Evolutionary conservation across 2,329 filamentous ascomycete species (phyloP).

Genomic region (Sphaerulina populicola): DNA sequence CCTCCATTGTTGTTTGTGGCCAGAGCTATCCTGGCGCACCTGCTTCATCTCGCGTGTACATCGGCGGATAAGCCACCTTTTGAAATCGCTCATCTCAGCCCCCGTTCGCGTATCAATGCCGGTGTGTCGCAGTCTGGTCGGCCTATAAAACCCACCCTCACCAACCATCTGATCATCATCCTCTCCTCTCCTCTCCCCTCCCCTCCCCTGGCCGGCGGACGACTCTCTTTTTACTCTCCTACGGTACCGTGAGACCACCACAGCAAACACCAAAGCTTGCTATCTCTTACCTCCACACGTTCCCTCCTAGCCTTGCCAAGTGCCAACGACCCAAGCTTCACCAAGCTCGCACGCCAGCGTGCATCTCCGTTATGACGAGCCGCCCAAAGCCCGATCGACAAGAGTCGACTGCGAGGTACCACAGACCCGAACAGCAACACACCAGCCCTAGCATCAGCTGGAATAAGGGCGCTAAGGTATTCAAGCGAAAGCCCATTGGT

Average conservation of each 20-base stretch:
- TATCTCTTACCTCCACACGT: neutral
- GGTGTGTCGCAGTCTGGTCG: neutral
- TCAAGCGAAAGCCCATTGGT: slow-evolving; percentile 19
- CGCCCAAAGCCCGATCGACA: neutral
- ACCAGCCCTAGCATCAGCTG: neutral
- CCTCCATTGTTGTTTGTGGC: neutral
- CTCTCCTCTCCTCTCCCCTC: too few species aligned
- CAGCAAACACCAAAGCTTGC: neutral
- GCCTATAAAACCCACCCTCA: neutral
- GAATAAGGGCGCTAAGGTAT: slow-evolving; percentile 12
- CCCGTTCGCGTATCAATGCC: neutral
- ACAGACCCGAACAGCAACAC: neutral
- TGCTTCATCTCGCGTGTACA: neutral
- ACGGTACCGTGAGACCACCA: neutral
- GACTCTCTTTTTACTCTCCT: neutral
- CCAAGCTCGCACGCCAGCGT: neutral
- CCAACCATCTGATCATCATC: neutral
- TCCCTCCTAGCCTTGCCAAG: neutral
- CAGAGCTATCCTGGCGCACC: neutral
- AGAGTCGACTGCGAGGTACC: slow-evolving; percentile 1
- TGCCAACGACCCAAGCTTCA: neutral
- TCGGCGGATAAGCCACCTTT: neutral
- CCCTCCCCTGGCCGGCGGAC: too few species aligned
- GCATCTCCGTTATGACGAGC: slow-evolving; percentile 1
- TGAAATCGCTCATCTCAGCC: neutral